Evolutionary conservation across 257 asterid genomes (phyloP), one percentile per base, ranked within the genome.

Genomic region (Knoxia roxburghii): DNA sequence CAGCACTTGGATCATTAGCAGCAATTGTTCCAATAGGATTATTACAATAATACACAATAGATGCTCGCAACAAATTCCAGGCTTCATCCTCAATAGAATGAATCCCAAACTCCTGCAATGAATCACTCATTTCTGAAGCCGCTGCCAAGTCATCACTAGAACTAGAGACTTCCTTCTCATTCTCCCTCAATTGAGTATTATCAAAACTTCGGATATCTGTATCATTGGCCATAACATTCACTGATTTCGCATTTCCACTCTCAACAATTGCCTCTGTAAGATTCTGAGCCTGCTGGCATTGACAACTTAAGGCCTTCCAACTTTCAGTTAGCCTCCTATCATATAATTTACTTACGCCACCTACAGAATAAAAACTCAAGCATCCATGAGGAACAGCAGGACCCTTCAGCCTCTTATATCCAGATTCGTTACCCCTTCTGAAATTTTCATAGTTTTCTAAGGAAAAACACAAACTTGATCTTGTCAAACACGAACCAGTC

Each of bases 11-110:
- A 78, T 86, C 97, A 73, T 91, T 91, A 67, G 98, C 98, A 75
- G 98, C 98, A 67, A 90, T 88, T 2, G 97, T 90, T 53, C 97
- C 96, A 69, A 90, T 71, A 27, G 97, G 93, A 64, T 66, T 79
- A 32, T 90, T 85, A 71, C 95, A 88, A 73, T 91, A 91, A 74
- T 82, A 75, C 20, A 91, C 89, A 77, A 91, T 79, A 60, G 98
- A 85, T 21, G 90, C 95, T 63, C 84, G 81, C 77, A 88, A 75
- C 63, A 88, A 76, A 51, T 77, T 75, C 96, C 96, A 91, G 0
- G 98, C 96, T 80, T 91, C 98, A 41, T 88, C 98, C 81, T 89
- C 96, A 57, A 84, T 63, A 74, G 96, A 77, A 62, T 83, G 67
- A 27, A 77, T 67, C 24, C 77, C 80, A 68, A 50, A 65, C 61